These are phyloP conservation scores for Hygrophorus pudorinus DNA, from an alignment of 768 basidiomycete species.

Conservation along the genomic window DNA sequence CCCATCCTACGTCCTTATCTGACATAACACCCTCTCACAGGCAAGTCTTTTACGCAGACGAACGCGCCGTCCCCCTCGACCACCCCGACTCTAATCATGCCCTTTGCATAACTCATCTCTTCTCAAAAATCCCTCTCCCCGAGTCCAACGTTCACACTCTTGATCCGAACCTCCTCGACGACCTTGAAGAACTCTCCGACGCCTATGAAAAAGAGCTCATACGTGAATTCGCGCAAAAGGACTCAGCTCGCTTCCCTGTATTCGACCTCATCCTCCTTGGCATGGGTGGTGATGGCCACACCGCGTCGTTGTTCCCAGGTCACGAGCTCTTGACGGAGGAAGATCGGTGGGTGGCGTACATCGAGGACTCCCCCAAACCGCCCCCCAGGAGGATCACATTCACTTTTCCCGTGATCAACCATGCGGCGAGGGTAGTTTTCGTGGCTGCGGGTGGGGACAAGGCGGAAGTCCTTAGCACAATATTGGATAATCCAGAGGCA, in stretches of 20 bases:
- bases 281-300: constrained; percentile 97
- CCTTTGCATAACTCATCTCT: constrained; percentile 64
- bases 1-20: background rate
- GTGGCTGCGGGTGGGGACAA: constrained; percentile 82
- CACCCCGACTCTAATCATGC: constrained; percentile 88
- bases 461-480: constrained; percentile 54
- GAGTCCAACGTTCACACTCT: constrained; percentile 71
- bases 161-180: constrained; percentile 53
- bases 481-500: constrained; percentile 75
- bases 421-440: constrained; percentile 81
- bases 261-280: constrained; percentile 97
- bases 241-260: constrained; percentile 91
- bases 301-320: constrained; percentile 93
- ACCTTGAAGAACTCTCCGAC: constrained; percentile 74
- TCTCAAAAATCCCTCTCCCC: constrained; percentile 77
- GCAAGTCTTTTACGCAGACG: constrained; percentile 97
- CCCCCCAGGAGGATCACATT: constrained; percentile 86
- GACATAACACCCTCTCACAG: constrained; percentile 29
- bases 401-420: constrained; percentile 86
- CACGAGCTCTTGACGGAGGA: constrained; percentile 76
- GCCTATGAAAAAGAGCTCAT: constrained; percentile 81
- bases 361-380: constrained; percentile 92
- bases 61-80: constrained; percentile 90
- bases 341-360: constrained; percentile 90
- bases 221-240: constrained; percentile 81